phyloP scores from a whole-genome alignment of 495 filamentous ascomycete species.

The Annulohypoxylon stygium region DNA sequence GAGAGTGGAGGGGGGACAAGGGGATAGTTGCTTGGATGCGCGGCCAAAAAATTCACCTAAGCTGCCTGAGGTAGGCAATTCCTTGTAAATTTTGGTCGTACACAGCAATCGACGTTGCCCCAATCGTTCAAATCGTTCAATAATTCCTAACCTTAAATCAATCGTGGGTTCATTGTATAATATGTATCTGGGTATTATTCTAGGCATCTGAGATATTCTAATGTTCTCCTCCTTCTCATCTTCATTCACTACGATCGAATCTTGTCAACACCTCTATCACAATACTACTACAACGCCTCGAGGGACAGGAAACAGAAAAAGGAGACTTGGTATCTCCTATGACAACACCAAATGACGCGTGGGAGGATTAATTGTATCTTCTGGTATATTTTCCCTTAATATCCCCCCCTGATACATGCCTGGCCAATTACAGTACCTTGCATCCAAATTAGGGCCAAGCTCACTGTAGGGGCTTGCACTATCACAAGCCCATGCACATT shows the following conservation, averaged over 20 bases:
- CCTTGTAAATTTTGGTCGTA: slow-evolving; percentile 18
- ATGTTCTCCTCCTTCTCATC: background rate
- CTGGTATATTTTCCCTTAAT: slow-evolving; percentile 24
- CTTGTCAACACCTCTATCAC: background rate
- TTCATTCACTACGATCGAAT: slow-evolving; percentile 10
- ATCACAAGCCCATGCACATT: slow-evolving; percentile 39
- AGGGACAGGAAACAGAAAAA: slow-evolving; percentile 1
- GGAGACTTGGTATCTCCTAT: slow-evolving; percentile 6
- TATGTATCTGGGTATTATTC: background rate
- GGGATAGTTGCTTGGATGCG: background rate
- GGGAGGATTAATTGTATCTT: slow-evolving; percentile 14
- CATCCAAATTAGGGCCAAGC: slow-evolving; percentile 44
- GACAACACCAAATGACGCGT: slow-evolving; percentile 26
- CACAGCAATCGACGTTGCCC: slow-evolving; percentile 26
- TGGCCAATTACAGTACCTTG: slow-evolving; percentile 39
- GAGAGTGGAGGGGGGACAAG: slow-evolving; percentile 23
- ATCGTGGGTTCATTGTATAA: background rate
- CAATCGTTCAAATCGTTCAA: slow-evolving; percentile 13
- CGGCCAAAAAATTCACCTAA: slow-evolving; percentile 15
- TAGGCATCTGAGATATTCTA: background rate
- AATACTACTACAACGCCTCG: background rate
- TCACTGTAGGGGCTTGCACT: slow-evolving; percentile 38
- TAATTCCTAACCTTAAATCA: slow-evolving; percentile 21
- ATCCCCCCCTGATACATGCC: slow-evolving; percentile 40
- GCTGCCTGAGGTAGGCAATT: slow-evolving; percentile 6